Percentiles rank a stretch among this genome's conserved stretches.
Evolutionary conservation across 768 basidiomycete genomes (phyloP).

Genomic region (Trametes cinnabarina): DNA sequence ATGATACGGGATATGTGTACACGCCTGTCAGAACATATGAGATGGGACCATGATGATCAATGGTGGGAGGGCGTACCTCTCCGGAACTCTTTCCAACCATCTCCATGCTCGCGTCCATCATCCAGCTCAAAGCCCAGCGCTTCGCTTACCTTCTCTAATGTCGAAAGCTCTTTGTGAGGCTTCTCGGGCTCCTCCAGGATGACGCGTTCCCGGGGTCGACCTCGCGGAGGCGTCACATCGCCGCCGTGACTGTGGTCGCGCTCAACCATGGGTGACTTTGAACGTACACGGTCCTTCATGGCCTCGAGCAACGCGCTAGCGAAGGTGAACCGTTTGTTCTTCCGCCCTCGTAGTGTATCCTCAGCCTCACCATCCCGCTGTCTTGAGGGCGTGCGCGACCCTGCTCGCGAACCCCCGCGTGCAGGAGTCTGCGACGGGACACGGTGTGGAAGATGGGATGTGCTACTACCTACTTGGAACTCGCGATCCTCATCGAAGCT

Average conservation of each 20-base stretch:
- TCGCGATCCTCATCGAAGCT: slow-evolving; percentile 26
- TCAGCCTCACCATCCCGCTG: slow-evolving; percentile 15
- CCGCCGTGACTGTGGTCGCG: slow-evolving; percentile 6
- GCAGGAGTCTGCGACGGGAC: slow-evolving; percentile 6
- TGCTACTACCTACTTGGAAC: slow-evolving; percentile 26
- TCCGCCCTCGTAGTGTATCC: slow-evolving; percentile 34
- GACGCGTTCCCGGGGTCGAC: slow-evolving; percentile 14
- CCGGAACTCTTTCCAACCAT: slow-evolving; percentile 84
- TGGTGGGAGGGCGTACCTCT: slow-evolving; percentile 55
- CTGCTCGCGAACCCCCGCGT: not conserved
- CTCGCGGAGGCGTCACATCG: slow-evolving; percentile 21
- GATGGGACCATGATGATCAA: not conserved
- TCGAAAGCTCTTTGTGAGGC: slow-evolving; percentile 31
- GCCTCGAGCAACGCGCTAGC: slow-evolving; percentile 48
- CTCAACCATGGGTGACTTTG: slow-evolving; percentile 36
- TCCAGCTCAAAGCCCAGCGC: slow-evolving; percentile 40
- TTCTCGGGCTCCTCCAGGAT: slow-evolving; percentile 18
- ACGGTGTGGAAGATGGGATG: slow-evolving; percentile 6
- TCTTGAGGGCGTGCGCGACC: slow-evolving; percentile 14
- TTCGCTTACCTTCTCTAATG: slow-evolving; percentile 40
- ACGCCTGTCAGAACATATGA: slow-evolving; percentile 51
- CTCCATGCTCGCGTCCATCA: slow-evolving; percentile 42
- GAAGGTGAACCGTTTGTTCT: slow-evolving; percentile 50
- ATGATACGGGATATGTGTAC: slow-evolving; percentile 93
- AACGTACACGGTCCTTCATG: slow-evolving; percentile 44